Percentiles rank a stretch among this genome's conserved stretches.
Conservation (phyloP, 768 basidiomycete species). For the Pleurotus tuber-regium region DNA sequence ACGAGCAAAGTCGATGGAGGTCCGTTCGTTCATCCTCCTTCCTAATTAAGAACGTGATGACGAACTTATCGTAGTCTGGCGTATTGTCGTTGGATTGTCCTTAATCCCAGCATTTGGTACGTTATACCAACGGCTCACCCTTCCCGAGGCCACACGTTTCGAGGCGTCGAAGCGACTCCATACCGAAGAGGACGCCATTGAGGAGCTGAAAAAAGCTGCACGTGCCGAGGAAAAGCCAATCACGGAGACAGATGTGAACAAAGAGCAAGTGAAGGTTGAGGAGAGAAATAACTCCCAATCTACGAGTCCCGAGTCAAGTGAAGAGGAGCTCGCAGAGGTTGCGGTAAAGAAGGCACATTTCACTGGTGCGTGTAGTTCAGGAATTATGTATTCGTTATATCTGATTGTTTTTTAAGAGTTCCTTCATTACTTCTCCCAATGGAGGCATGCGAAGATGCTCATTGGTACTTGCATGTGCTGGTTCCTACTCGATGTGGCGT, state of each 20-base stretch:
- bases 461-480: conserved; percentile 68
- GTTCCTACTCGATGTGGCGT: conserved; percentile 79
- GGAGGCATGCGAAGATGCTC: conserved; percentile 65
- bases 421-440: conserved; percentile 64
- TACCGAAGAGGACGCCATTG: conserved; percentile 23
- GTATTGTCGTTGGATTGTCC: conserved; percentile 67
- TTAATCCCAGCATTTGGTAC: conserved; percentile 73
- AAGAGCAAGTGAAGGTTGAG: not conserved
- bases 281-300: not conserved
- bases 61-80: conserved; percentile 48
- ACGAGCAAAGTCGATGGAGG: conserved; percentile 70
- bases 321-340: conserved; percentile 16
- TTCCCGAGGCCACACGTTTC: conserved; percentile 66
- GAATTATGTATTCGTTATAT: not conserved
- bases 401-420: conserved; percentile 43
- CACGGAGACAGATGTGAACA: conserved; percentile 13
- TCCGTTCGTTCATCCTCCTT: conserved; percentile 25
- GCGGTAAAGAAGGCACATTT: conserved; percentile 50
- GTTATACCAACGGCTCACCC: conserved; percentile 72
- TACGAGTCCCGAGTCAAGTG: not conserved
- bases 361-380: conserved; percentile 30
- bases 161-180: conserved; percentile 37
- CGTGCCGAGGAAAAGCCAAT: conserved; percentile 26
- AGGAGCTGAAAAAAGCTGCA: conserved; percentile 33
- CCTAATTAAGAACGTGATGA: not conserved